Evolutionary conservation across 2,329 filamentous ascomycete species (phyloP).

Genomic region (Penicillium vulpinum): DNA sequence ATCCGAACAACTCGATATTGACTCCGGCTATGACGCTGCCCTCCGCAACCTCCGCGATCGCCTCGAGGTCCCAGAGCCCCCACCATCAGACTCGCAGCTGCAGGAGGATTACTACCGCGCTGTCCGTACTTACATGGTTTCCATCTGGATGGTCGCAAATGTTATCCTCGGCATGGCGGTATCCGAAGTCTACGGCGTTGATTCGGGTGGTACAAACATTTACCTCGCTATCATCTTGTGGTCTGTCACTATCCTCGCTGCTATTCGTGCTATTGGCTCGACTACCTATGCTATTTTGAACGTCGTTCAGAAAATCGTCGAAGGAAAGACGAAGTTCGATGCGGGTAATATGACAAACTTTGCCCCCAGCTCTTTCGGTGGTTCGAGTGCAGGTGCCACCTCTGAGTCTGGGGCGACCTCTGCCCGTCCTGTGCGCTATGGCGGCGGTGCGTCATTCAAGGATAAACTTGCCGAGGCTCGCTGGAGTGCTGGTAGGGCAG

Average conservation of each 20-base stretch:
- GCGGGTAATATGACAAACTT: constrained; percentile 37
- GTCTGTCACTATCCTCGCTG: constrained; percentile 79
- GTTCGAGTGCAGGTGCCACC: constrained; percentile 21
- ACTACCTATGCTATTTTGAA: constrained; percentile 83
- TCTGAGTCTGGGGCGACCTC: constrained; percentile 18
- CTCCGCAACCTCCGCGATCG: constrained; percentile 93
- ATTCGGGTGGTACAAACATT: constrained; percentile 74
- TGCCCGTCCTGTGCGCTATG: constrained; percentile 29
- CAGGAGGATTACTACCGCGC: constrained; percentile 99
- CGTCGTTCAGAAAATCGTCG: constrained; percentile 77
- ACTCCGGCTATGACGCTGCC: constrained; percentile 95
- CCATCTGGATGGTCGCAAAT: constrained; percentile 90
- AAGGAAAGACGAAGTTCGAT: constrained; percentile 71
- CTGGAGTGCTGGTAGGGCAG: constrained; percentile 36
- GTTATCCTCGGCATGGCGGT: constrained; percentile 91
- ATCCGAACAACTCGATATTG: constrained; percentile 94
- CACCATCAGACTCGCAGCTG: constrained; percentile 71
- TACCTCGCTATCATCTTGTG: constrained; percentile 94
- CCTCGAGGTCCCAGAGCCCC: constrained; percentile 70
- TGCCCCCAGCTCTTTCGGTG: constrained; percentile 24
- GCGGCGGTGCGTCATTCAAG: constrained; percentile 34
- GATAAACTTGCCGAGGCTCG: constrained; percentile 39
- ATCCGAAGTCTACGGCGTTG: constrained; percentile 75
- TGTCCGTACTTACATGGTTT: constrained; percentile 96
- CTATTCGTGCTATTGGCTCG: constrained; percentile 83